Base-by-base conservation (phyloP, 371 early-diverging fungal genomes). In the Sporodiniella umbellata region DNA sequence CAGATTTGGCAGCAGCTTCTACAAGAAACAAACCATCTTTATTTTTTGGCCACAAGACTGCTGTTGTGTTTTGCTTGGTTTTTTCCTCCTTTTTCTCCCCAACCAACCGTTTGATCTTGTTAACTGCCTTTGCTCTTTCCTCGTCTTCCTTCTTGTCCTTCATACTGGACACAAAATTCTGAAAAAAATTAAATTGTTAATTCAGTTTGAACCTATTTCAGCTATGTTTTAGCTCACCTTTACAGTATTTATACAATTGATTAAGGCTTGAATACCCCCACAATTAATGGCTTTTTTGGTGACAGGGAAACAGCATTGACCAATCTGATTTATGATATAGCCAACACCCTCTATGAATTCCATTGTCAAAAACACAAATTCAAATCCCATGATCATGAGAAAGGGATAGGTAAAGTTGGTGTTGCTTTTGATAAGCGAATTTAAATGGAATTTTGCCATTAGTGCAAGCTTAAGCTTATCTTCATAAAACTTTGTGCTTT, bases 381-480 rank as follows among this genome's bases (percentile, higher is more conserved):
- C 49, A 6, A 49, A 49, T 25, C 49, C 49, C 49, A 49, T 49
- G 12, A 38, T 49, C 49, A 39, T 49, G 15, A 49, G 1, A 21
- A 49, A 49, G 2, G 49, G 49, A 39, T 49, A 49, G 49, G 25
- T 22, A 26, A 15, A 24, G 40, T 38, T 19, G 49, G 3, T 39
- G 39, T 49, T 49, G 24, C 40, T 49, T 19, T 40, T 26, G 39
- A 49, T 45, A 49, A 49, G 49, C 26, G 49, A 49, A 49, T 49
- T 49, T 40, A 49, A 19, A 49, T 49, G 49, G 33, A 33, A 33
- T 26, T 49, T 49, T 49, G 40, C 49, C 53, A 58, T 58, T 44
- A 45, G 28, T 25, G 44, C 15, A 23, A 44, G 39, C 35, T 54
- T 48, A 3, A 54, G 19, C 33, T 54, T 54, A 31, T 54, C 43